Base-by-base conservation (phyloP, 345 rosid species). In the Populus simonii region DNA sequence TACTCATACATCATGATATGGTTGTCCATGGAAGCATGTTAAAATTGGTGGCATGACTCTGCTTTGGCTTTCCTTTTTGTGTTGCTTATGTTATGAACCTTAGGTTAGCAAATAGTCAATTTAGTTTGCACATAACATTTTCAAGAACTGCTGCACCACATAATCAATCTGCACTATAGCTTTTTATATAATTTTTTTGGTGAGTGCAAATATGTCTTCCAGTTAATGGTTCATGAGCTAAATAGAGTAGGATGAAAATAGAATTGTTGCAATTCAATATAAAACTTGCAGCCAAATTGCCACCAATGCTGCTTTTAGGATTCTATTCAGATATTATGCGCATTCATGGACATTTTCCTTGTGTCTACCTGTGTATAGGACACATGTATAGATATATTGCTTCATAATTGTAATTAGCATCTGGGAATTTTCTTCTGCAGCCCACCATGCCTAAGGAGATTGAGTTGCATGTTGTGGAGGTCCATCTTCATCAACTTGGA, bases 401-500 rank as follows among this genome's bases (percentile, higher is more conserved):
- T 38, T 43, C 45, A 49, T 51, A 51, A 39, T 61, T 33, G 29
- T 80, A 45, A 78, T 82, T 39, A 76, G 57, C 23, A 36, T 69
- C n/a, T 78, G 25, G 67, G 36, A 22, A 18, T 79, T 78, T 55
- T 47, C 75, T 67, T 79, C 49, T 72, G 51, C 91, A 96, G 99
- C 88, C 97, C 41, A 80, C 84, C 67, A 69, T 89, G 66, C 88
- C 81, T 70, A 90, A 93, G 86, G 93, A 92, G 78, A 86, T 96
- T 73, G 97, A 91, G 78, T 84, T 96, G 81, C 85, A 85, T 66
- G 79, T 92, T 81, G 80, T 81, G 43, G 90, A 89, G 77, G 79
- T 92, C 97, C 99, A 72, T 78, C 86, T 23, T 82, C 49, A 87
- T 92, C 81, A 86, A 79, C 73, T 78, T 93, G 83, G 84, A 93